Evolutionary conservation across 2,329 filamentous ascomycete species (phyloP).

Genomic region (Pseudovirgaria hyperparasitica): DNA sequence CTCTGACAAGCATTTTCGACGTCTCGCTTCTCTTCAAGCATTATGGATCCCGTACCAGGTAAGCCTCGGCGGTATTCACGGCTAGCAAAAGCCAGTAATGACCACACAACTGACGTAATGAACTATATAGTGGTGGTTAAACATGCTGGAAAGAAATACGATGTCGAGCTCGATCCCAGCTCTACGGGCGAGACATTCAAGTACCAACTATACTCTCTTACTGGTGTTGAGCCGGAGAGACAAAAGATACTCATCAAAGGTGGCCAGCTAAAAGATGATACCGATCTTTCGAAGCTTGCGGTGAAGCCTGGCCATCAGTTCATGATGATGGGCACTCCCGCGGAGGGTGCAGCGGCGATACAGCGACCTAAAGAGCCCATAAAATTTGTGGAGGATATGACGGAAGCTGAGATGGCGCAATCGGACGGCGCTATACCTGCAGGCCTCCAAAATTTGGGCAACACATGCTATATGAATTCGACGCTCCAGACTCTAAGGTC

Average conservation of each 20-base stretch:
- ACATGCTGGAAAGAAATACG: constrained; percentile 89
- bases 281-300: constrained; percentile 68
- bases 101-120: too few species aligned
- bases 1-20: too few species aligned
- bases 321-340: constrained; percentile 94
- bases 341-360: constrained; percentile 47
- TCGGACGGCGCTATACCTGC: constrained; percentile 75
- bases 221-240: constrained; percentile 86
- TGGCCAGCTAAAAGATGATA: constrained; percentile 90
- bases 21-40: too few species aligned
- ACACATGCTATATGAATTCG: constrained; percentile 97
- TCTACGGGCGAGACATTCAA: constrained; percentile 90
- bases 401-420: constrained; percentile 76
- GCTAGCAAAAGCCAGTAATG: too few species aligned
- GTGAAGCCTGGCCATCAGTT: constrained; percentile 78
- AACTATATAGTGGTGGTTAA: constrained; percentile 95
- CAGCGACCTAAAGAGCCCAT: constrained; percentile 64
- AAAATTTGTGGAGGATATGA: constrained; percentile 96
- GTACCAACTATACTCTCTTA: constrained; percentile 87
- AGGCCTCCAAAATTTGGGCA: constrained; percentile 83
- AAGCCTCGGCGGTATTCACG: too few species aligned
- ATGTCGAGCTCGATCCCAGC: constrained; percentile 77
- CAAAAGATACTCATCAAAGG: constrained; percentile 95
- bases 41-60: constrained; percentile 26
- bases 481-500: constrained; percentile 82